A percentile compares a stretch with the other conserved stretches of the same genome.
Evolutionary conservation across 148 eudicot species (phyloP).

Genomic region (Rhododendron henanense): DNA sequence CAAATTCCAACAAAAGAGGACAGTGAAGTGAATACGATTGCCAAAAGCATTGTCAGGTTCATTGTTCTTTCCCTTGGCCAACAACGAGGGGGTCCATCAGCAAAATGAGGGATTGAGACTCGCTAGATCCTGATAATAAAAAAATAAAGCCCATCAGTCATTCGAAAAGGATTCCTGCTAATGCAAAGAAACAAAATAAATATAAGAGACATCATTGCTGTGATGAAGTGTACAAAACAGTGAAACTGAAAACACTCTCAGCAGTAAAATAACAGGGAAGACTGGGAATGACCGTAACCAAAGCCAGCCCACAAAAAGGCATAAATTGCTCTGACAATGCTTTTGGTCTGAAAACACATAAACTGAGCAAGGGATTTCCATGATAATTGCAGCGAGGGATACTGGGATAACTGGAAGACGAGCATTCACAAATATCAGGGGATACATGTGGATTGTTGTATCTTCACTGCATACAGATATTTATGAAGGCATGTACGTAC

Average conservation of each 20-base stretch:
- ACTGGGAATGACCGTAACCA: neutral
- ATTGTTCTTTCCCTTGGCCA: slow-evolving; percentile 37
- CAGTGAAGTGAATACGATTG: slow-evolving; percentile 6
- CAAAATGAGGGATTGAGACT: slow-evolving; percentile 75
- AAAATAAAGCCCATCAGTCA: slow-evolving; percentile 12
- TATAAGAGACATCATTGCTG: neutral
- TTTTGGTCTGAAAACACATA: neutral
- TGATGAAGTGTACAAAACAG: neutral
- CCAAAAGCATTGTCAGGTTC: slow-evolving; percentile 26
- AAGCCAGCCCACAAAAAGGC: neutral
- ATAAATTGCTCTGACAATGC: neutral
- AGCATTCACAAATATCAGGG: neutral
- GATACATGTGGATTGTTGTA: neutral
- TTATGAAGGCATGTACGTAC: neutral
- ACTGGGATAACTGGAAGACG: neutral
- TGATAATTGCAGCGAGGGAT: neutral
- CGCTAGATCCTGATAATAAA: slow-evolving; percentile 75
- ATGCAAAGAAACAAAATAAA: neutral
- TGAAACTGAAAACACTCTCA: neutral
- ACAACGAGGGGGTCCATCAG: slow-evolving; percentile 70
- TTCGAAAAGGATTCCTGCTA: neutral
- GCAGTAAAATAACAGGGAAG: neutral
- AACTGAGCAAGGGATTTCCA: neutral
- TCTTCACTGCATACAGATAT: neutral
- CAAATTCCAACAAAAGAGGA: neutral